phyloP scores from a whole-genome alignment of 352 stramenopile species.

The Phytophthora sp. region DNA sequence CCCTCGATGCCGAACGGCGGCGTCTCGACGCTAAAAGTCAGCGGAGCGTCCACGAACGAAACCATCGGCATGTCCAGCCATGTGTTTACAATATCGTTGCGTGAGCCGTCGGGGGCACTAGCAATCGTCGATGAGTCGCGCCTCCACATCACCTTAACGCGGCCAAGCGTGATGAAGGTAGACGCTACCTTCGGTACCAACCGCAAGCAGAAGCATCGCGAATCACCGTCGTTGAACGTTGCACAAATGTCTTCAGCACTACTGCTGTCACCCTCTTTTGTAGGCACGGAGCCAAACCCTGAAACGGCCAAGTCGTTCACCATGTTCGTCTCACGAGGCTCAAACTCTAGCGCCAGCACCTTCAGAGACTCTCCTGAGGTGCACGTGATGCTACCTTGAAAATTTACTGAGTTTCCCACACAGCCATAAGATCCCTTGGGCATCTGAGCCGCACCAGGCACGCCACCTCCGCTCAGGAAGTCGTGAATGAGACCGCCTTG shows the following conservation, averaged over 20 bases:
- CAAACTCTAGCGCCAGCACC: slow-evolving; percentile 63
- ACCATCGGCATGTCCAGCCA: slow-evolving; percentile 68
- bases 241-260: slow-evolving; percentile 32
- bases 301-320: slow-evolving; percentile 40
- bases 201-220: slow-evolving; percentile 64
- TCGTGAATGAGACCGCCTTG: slow-evolving; percentile 66
- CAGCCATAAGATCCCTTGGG: slow-evolving; percentile 58
- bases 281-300: slow-evolving; percentile 43
- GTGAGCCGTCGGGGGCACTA: slow-evolving; percentile 23
- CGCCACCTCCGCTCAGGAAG: slow-evolving; percentile 54
- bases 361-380: slow-evolving; percentile 55
- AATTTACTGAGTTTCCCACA: slow-evolving; percentile 68
- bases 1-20: slow-evolving; percentile 80
- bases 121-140: slow-evolving; percentile 61
- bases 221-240: slow-evolving; percentile 64
- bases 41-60: slow-evolving; percentile 68
- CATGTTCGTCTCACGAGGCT: slow-evolving; percentile 42
- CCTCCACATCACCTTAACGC: slow-evolving; percentile 66
- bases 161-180: slow-evolving; percentile 58
- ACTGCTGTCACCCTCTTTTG: slow-evolving; percentile 3
- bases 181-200: slow-evolving; percentile 51
- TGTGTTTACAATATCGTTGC: slow-evolving; percentile 69
- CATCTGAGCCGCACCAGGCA: slow-evolving; percentile 27
- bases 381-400: slow-evolving; percentile 62
- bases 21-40: slow-evolving; percentile 70